Evolutionary conservation across 2,329 filamentous ascomycete species (phyloP).

Genomic region (Exophiala aquamarina): DNA sequence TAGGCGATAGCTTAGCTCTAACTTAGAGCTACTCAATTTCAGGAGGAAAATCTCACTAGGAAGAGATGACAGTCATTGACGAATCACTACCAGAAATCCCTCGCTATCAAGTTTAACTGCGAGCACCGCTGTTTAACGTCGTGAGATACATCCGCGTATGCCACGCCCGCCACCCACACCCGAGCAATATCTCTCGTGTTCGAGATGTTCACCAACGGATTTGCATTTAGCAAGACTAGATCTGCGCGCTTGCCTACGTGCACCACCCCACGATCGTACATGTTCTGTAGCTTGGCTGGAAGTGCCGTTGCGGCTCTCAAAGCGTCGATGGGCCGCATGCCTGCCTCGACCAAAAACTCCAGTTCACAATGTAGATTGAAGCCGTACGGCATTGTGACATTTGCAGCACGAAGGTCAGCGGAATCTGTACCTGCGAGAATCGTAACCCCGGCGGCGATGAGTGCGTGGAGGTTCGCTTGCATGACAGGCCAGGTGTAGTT

Average conservation of each 20-base stretch:
- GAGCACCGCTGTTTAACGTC: neutral
- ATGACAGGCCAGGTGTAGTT: neutral
- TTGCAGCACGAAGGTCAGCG: constrained; percentile 2
- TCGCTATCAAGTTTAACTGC: no score
- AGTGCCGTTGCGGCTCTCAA: constrained; percentile 24
- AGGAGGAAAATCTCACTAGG: no score
- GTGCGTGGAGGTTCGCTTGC: constrained; percentile 3
- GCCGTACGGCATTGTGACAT: constrained; percentile 16
- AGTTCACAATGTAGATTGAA: constrained; percentile 23
- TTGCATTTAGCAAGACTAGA: neutral
- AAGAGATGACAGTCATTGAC: no score
- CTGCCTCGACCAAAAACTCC: constrained; percentile 22
- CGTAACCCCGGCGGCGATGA: constrained; percentile 17
- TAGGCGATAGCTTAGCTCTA: no score
- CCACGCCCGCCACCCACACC: neutral
- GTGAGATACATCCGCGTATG: neutral
- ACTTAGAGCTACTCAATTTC: no score
- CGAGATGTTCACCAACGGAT: neutral
- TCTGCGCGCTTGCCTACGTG: neutral
- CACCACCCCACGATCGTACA: constrained; percentile 26
- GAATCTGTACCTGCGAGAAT: constrained; percentile 30
- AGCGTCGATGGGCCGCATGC: constrained; percentile 22
- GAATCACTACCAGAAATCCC: no score
- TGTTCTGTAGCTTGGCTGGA: constrained; percentile 20
- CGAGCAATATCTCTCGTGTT: neutral